These are phyloP conservation scores for Diaporthe sp. DNA, from an alignment of 2,329 filamentous ascomycete species.

Conservation along the genomic window DNA sequence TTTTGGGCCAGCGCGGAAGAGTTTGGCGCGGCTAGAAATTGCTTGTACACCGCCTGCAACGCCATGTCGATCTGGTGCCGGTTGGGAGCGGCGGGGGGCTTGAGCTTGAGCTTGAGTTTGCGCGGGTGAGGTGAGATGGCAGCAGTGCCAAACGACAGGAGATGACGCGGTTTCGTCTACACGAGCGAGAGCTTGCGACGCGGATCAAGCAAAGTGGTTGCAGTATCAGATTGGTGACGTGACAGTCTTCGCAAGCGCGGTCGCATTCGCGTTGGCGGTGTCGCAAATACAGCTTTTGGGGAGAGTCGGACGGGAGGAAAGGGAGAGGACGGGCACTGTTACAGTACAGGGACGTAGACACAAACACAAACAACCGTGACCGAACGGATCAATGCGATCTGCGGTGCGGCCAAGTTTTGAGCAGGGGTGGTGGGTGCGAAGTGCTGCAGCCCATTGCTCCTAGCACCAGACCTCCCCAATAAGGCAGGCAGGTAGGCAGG, in stretches of 20 bases:
- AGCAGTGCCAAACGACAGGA: background rate
- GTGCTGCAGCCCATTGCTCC: too few species aligned
- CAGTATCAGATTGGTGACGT: conserved; percentile 26
- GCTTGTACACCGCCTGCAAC: conserved; percentile 70
- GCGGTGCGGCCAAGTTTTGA: conserved; percentile 11
- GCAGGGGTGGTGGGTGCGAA: conserved; percentile 11
- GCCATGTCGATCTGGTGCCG: conserved; percentile 50
- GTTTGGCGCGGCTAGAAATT: conserved; percentile 76
- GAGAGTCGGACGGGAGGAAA: background rate
- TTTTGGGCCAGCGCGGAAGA: conserved; percentile 71
- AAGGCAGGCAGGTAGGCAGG: background rate
- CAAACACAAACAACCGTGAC: conserved; percentile 13
- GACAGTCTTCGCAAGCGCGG: conserved; percentile 11
- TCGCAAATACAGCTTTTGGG: conserved; percentile 18
- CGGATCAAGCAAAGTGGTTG: conserved; percentile 19
- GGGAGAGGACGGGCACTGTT: background rate
- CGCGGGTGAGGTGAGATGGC: background rate
- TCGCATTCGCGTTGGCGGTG: conserved; percentile 19
- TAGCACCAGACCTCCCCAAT: background rate
- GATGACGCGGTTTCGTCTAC: conserved; percentile 14
- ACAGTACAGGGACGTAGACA: background rate
- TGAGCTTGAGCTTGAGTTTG: background rate
- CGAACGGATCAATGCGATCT: conserved; percentile 16
- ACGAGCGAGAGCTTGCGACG: conserved; percentile 10
- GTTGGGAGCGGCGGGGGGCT: background rate